These are phyloP conservation scores for Beta lomatogona DNA, from an alignment of 179 eudicot genomes.

Conservation along the genomic window DNA sequence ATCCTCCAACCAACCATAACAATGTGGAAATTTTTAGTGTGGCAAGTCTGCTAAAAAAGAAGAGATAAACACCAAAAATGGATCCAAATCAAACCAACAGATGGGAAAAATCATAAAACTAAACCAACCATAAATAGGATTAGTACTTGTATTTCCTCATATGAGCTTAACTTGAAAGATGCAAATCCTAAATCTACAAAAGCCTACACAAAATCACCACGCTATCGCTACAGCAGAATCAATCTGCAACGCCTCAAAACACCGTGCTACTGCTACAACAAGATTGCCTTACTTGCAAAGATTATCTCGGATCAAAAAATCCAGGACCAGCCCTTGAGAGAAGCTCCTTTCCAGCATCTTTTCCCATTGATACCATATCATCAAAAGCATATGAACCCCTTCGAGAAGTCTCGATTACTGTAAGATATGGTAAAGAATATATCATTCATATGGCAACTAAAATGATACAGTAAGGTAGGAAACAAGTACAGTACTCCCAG, in stretches of 20 bases:
- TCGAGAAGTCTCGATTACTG: slow-evolving; percentile 90
- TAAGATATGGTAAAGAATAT: neutral
- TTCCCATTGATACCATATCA: slow-evolving; percentile 87
- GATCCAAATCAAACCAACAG: neutral
- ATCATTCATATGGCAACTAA: neutral
- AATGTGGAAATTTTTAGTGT: too few species aligned
- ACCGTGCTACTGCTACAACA: slow-evolving; percentile 5
- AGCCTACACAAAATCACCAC: slow-evolving; percentile 8
- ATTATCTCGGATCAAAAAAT: slow-evolving; percentile 60
- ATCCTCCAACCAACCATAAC: neutral
- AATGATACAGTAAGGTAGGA: neutral
- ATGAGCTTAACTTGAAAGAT: slow-evolving; percentile 3
- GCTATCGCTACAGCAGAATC: slow-evolving; percentile 24
- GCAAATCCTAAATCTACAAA: slow-evolving; percentile 20
- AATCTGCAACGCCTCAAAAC: neutral
- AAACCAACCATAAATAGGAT: neutral
- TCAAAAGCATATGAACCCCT: slow-evolving; percentile 63
- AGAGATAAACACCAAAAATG: neutral
- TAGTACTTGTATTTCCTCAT: neutral
- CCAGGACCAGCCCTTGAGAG: slow-evolving; percentile 81
- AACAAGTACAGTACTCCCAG: neutral
- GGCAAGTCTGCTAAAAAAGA: too few species aligned
- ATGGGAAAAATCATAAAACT: neutral
- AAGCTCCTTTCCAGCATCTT: slow-evolving; percentile 92
- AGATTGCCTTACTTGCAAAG: neutral